Conservation (phyloP, 257 asterid species). For the Jacaranda mimosifolia region DNA sequence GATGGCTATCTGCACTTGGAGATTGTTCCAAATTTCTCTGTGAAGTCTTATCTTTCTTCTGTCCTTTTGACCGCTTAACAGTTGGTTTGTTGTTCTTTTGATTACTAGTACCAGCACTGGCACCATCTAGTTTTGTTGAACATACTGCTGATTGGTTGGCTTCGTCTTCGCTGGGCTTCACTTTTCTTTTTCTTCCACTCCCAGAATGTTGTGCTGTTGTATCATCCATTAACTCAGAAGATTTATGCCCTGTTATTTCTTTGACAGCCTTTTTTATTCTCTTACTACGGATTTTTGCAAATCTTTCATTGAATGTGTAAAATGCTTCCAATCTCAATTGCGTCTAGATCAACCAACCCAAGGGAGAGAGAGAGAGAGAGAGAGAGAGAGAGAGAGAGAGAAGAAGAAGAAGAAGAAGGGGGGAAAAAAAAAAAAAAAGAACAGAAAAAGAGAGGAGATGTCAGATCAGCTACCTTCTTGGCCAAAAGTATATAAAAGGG, state of each 20-base stretch:
- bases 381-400: too few relatives aligned
- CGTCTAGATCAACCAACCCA: constrained; percentile 59
- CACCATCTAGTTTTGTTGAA: constrained; percentile 38
- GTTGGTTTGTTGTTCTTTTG: constrained; percentile 36
- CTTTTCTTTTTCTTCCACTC: constrained; percentile 60
- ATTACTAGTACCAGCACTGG: constrained; percentile 40
- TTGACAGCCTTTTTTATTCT: constrained; percentile 90
- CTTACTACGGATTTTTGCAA: constrained; percentile 94
- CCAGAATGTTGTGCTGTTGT: constrained; percentile 47
- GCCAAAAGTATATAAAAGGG: neutral
- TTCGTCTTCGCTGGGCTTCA: constrained; percentile 42
- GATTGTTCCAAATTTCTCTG: constrained; percentile 34
- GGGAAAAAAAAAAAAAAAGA: too few relatives aligned
- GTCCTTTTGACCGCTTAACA: constrained; percentile 51
- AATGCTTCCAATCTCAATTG: constrained; percentile 97
- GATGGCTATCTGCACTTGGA: constrained; percentile 34
- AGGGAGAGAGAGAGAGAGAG: too few relatives aligned
- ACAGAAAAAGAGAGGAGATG: neutral
- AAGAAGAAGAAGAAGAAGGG: neutral
- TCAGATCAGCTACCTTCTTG: constrained; percentile 32
- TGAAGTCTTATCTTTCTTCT: constrained; percentile 38
- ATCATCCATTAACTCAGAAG: constrained; percentile 58
- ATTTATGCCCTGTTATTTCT: constrained; percentile 69
- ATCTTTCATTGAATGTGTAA: constrained; percentile 91
- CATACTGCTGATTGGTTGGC: constrained; percentile 41